Base-by-base conservation (phyloP, 257 asterid genomes). In the Striga asiatica region DNA sequence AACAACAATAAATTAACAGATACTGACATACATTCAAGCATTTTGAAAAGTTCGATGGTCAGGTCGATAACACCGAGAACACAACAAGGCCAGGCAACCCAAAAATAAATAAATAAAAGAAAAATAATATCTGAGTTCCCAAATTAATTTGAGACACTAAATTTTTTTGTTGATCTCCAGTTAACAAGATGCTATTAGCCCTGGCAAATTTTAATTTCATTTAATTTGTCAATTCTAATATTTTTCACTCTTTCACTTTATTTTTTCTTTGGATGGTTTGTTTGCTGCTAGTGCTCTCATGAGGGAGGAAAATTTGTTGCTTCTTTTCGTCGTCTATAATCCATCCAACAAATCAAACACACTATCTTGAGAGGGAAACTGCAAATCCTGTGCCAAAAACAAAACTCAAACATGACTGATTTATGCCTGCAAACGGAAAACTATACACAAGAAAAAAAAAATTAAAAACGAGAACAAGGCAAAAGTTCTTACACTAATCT, bases 311-410 rank as follows among this genome's bases (percentile, higher is more conserved):
- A 51, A 23, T 10, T 35, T 46, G 28, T 13, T 5, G 49, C 8
- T 23, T 28, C 47, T 14, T 29, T 29, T 3, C 6, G 64, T 13
- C 50, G 13, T 56, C 71, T 77, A 81, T 31, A 57, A 13, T 37
- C 60, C 67, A 47, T 83, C 78, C 67, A 74, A 22, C 81, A 73
- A 72, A 68, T 79, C 78, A 18, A 79, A 75, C 11, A 80, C 27
- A 62, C 80, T 80, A 72, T 81, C 92, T 54, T 78, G 88, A 20
- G 89, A 83, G 29, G 65, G 54, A 27, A 84, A 73, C 49, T 38
- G 68, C 67, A 84, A 54, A 27, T 82, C 89, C 95, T 91, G 85
- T 66, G 50, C 13, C 37, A 43, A 8, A 12, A 58, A 18, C 29
- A 49, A 34, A 37, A 18, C 22, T 8, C 22, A 5, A 19, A 8